Base-by-base conservation (phyloP, 1,284 basidiomycete species). In the Pulveroboletus sp. region DNA sequence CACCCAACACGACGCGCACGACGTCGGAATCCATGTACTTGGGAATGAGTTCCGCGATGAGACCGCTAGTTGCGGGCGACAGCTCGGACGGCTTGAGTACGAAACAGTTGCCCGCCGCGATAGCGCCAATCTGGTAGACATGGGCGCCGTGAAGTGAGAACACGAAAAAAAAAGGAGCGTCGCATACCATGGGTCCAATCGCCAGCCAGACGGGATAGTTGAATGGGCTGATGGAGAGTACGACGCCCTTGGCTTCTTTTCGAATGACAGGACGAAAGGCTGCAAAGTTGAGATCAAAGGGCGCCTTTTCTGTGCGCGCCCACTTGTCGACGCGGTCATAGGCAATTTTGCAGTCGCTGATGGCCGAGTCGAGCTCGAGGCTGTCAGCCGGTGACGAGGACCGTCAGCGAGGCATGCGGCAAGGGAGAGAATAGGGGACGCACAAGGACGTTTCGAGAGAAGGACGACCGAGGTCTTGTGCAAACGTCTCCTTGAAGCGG, bases 31-130 rank as follows among this genome's bases (percentile, higher is more conserved):
- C 94, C 59, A 98, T 71, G 69, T 98, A 96, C 68, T 90, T 86
- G 5, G 86, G 85, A 18, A 93, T 57, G 5, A 96, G 82, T 64
- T 92, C 86, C 0, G 87, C 81, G 17, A 95, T 70, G 12, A 96
- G 78, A 25, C 83, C 74, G 24, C 86, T 85, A 3, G 81, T 80
- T 10, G 86, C 80, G 1, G 87, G 83, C 0, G 86, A 78, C n/a
- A 87, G 76, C 71, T 97, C 95, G 0, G 93, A 92, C 1, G 90
- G 89, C 74, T 96, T 96, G 64, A 94, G 55, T 2, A 89, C 76
- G 5, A 82, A 83, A 1, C 88, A 81, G 67, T 87, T 89, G 1
- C 93, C 93, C 15, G 92, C 91, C 0, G 92, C 87, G 38, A 95
- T 83, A 4, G 93, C 93, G 26, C 86, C 85, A 24, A 85, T 81